phyloP scores from a whole-genome alignment of 495 filamentous ascomycete genomes.

The Aspergillus egyptiacus region DNA sequence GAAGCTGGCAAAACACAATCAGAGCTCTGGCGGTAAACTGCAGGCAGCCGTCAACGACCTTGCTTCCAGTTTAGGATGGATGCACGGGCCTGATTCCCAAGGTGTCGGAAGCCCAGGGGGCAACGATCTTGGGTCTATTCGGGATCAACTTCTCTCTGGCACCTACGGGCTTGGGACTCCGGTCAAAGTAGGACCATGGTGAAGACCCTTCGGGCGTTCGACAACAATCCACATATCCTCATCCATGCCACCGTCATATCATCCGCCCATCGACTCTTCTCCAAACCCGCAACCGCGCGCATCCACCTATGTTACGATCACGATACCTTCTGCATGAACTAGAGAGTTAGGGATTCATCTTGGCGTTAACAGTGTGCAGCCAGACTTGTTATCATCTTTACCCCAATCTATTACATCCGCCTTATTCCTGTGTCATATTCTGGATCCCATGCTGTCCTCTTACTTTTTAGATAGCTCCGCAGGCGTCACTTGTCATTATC shows the following conservation, averaged over 20 bases:
- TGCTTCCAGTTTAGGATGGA: conserved; percentile 69
- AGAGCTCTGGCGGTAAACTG: conserved; percentile 76
- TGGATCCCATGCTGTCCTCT: conserved; percentile 11
- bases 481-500: conserved; percentile 6
- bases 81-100: conserved; percentile 51
- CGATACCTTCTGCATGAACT: conserved; percentile 45
- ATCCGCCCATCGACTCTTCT: conserved; percentile 18
- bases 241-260: conserved; percentile 5
- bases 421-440: conserved; percentile 17
- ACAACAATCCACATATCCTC: conserved; percentile 12
- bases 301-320: conserved; percentile 43
- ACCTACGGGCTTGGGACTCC: conserved; percentile 65
- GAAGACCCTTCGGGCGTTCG: conserved; percentile 18
- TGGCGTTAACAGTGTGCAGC: conserved; percentile 43
- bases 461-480: conserved; percentile 15
- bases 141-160: conserved; percentile 73
- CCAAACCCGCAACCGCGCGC: conserved; percentile 29
- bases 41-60: conserved; percentile 75
- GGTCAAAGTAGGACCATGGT: conserved; percentile 71
- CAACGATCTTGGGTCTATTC: conserved; percentile 58
- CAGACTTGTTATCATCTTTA: conserved; percentile 23
- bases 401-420: conserved; percentile 17
- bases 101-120: conserved; percentile 34
- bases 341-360: conserved; percentile 38
- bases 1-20: conserved; percentile 80